Base-by-base conservation (phyloP, 768 basidiomycete species). In the Phlebiopsis gigantea region DNA sequence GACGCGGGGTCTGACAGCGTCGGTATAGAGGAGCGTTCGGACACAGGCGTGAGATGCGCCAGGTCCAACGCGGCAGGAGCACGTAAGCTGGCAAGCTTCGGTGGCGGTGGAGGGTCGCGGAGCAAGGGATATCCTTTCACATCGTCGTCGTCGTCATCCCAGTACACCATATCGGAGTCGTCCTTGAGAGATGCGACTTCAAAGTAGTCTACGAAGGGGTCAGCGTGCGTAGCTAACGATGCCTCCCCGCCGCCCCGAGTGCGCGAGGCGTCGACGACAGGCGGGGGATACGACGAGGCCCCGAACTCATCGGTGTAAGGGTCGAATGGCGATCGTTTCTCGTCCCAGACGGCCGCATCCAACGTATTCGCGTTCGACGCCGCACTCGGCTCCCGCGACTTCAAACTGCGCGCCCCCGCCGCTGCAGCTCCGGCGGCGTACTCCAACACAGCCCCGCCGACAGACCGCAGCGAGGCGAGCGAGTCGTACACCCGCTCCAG, bases 241-340 rank as follows among this genome's bases (percentile, higher is more conserved):
- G 47, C 55, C 45, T 64, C 59, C 47, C 64, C 46, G 10, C 65
- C 63, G 0, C 64, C 62, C 24, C 62, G 60, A 12, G 59, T 60
- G 21, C 63, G 56, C 17, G 57, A 55, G 3, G 57, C 15, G 15
- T 22, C n/a, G 42, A 24, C 24, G 60, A 53, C 8, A 2, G 64
- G 52, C 29, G 56, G 44, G 12, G 52, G 43, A n/a, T 55, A 46
- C 59, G 75, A 67, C n/a, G 9, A 77, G 63, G 5, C 71, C 69
- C 34, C 50, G 12, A 72, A 66, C 29, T 73, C 73, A 51, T 84
- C 79, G 17, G 74, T 69, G 62, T 81, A 82, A 17, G 80, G 76
- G 62, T 83, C 79, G 17, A 59, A 61, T 0, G 60, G 42, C 4
- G 52, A n/a, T 47, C 64, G 61, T 58, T 71, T 68, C 66, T 80